Conservation (phyloP, 495 filamentous ascomycete species). For the Aspergillus bertholletiae region DNA sequence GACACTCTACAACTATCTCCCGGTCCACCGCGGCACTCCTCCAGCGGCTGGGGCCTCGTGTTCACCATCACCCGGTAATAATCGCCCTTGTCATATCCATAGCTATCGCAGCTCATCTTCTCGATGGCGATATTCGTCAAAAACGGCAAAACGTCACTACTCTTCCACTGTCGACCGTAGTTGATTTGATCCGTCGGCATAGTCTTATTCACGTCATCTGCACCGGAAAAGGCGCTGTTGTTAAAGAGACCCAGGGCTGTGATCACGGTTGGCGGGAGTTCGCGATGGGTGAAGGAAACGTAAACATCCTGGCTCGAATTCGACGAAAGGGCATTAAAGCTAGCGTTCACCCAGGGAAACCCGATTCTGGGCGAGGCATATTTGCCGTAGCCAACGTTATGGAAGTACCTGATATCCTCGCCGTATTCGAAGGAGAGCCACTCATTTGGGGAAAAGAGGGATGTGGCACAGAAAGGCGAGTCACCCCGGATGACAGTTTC, state of each 20-base stretch:
- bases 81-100: constrained; percentile 13
- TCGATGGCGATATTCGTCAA: constrained; percentile 18
- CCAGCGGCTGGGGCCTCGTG: constrained; percentile 18
- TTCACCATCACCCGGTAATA: constrained; percentile 23
- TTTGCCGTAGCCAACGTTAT: constrained; percentile 21
- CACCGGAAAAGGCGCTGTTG: constrained; percentile 15
- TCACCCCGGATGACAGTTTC: constrained; percentile 23
- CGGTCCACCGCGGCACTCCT: constrained; percentile 19
- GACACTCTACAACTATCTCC: constrained; percentile 16
- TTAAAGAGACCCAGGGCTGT: constrained; percentile 21
- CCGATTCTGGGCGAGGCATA: constrained; percentile 13
- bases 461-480: constrained; percentile 19
- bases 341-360: constrained; percentile 17
- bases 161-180: constrained; percentile 19
- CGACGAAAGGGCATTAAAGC: constrained; percentile 2
- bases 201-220: constrained; percentile 10
- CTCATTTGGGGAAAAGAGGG: constrained; percentile 15
- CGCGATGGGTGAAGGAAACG: constrained; percentile 22
- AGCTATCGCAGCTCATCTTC: constrained; percentile 13
- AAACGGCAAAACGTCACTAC: constrained; percentile 17
- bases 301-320: constrained; percentile 13
- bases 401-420: constrained; percentile 22
- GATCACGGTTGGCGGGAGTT: constrained; percentile 17
- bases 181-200: constrained; percentile 19
- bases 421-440: constrained; percentile 25